Evolutionary conservation across 139 green algal genomes (phyloP).

Genomic region (Ostreobium quekettii): DNA sequence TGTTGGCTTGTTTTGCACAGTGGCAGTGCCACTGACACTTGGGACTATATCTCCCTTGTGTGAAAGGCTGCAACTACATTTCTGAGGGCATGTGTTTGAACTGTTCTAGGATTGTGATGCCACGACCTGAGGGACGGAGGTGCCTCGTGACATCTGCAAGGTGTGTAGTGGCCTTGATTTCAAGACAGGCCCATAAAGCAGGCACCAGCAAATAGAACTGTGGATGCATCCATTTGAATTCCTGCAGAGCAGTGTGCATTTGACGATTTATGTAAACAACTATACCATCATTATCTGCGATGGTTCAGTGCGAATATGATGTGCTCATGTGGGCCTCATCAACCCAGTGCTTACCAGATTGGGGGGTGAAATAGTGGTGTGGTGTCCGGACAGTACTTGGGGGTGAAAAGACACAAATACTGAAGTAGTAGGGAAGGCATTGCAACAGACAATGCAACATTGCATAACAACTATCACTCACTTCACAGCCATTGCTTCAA

Average conservation of each 20-base stretch:
- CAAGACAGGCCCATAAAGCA: neutral
- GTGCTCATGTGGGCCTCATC: slow-evolving; percentile 35
- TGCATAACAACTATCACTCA: too few species aligned
- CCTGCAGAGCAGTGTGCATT: slow-evolving; percentile 12
- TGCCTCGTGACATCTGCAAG: slow-evolving; percentile 62
- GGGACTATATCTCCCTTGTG: slow-evolving; percentile 1
- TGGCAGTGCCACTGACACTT: neutral
- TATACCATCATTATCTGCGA: neutral
- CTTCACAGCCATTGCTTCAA: too few species aligned
- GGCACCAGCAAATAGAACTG: neutral
- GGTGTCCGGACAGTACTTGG: too few species aligned
- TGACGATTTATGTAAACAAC: neutral
- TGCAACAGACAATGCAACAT: too few species aligned
- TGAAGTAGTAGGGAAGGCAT: too few species aligned
- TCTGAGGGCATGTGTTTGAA: too few species aligned
- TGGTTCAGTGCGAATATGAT: slow-evolving; percentile 13
- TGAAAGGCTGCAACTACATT: too few species aligned
- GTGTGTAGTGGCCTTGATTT: slow-evolving; percentile 12
- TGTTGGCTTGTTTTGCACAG: neutral
- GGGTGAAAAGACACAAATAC: too few species aligned
- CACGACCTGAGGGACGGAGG: slow-evolving; percentile 73
- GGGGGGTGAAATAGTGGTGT: too few species aligned
- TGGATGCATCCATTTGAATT: neutral
- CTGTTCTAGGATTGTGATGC: slow-evolving; percentile 59
- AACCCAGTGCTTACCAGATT: too few species aligned